A percentile compares a stretch with the other conserved stretches of the same genome.
These are phyloP conservation scores for Knufia fluminis DNA, from an alignment of 2,329 filamentous ascomycete genomes.

Conservation along the genomic window DNA sequence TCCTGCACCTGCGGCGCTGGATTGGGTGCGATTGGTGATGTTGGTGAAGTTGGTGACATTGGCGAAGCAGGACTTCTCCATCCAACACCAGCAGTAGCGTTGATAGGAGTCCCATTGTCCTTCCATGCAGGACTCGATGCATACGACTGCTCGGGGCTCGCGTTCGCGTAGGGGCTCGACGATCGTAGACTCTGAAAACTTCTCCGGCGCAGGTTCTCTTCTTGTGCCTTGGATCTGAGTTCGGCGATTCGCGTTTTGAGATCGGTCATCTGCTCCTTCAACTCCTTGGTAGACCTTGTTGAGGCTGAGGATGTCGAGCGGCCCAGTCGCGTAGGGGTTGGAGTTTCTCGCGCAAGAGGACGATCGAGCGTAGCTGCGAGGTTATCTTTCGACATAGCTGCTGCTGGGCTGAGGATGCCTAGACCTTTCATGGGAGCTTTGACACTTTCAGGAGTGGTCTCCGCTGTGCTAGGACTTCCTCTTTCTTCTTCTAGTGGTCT, in stretches of 20 bases:
- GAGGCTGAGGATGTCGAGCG: conserved; percentile 17
- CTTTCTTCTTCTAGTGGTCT: conserved; percentile 19
- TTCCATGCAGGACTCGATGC: conserved; percentile 31
- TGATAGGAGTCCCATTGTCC: conserved; percentile 27
- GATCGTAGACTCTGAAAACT: conserved; percentile 68
- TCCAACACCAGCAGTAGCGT: conserved; percentile 29
- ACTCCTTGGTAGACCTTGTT: conserved; percentile 32
- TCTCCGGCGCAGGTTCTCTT: conserved; percentile 66
- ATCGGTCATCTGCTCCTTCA: conserved; percentile 78
- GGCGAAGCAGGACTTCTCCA: conserved; percentile 20
- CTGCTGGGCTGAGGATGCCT: conserved; percentile 18
- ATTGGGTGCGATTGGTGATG: not conserved
- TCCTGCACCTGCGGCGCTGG: not conserved
- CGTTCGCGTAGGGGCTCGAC: conserved; percentile 69
- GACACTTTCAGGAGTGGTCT: conserved; percentile 19
- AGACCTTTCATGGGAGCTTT: conserved; percentile 13
- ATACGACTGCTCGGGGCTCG: conserved; percentile 48
- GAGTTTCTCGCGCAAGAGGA: not conserved
- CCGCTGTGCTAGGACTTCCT: conserved; percentile 16
- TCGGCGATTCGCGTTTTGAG: conserved; percentile 77
- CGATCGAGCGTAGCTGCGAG: conserved; percentile 9
- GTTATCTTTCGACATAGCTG: conserved; percentile 15
- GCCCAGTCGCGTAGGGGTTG: conserved; percentile 10
- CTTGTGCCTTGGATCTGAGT: conserved; percentile 66
- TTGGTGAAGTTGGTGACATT: not conserved